Evolutionary conservation across 2,329 filamentous ascomycete species (phyloP), one percentile per base, ranked within the genome.

Genomic region (Lecanicillium sp.): DNA sequence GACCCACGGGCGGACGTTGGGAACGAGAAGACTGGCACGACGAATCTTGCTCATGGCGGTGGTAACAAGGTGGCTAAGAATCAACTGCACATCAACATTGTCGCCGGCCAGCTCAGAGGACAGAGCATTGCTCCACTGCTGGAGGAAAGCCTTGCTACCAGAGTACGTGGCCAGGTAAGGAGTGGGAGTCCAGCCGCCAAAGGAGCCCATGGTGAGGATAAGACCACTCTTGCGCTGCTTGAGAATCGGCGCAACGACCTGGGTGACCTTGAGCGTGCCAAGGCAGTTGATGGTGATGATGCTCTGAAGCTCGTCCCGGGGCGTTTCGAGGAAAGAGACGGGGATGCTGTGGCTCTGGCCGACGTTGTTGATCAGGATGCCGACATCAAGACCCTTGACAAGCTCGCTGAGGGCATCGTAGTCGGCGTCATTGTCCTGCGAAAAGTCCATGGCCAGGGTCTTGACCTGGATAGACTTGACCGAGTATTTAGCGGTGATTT

Each of bases 31-130:
- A 46, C 77, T 90, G 0, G 87, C 69, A 41, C 81, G 83, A 52
- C 86, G 83, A 51, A 98, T 79, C 73, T 98, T 98, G 64, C 84
- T 90, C 92, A 98, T 98, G 54, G 90, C 87, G 1, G 86, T 90
- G 4, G 88, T 94, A 53, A 98, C 85, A 34, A 98, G 78, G 61
- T 98, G 94, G 51, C 84, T 88, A 50, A 96, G 76, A 19, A 94
- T 82, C 35, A 96, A 77, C 62, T 96, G 81, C n/a, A 95, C 88
- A 47, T 87, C 82, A 29, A 98, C 79, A 41, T 86, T 85, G 51
- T 85, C 73, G 2, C 81, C 77, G 46, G 83, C 78, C 20, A 98
- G 74, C 63, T 98, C 92, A 12, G 82, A 76, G 1, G 83, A 85
- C 12, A 98, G 74, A 9, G 92, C 80, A 5, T 80, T 83, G 48